A percentile compares a stretch with the other conserved stretches of the same genome.
Conservation (phyloP, 345 rosid genomes). For the Isatis tinctoria region DNA sequence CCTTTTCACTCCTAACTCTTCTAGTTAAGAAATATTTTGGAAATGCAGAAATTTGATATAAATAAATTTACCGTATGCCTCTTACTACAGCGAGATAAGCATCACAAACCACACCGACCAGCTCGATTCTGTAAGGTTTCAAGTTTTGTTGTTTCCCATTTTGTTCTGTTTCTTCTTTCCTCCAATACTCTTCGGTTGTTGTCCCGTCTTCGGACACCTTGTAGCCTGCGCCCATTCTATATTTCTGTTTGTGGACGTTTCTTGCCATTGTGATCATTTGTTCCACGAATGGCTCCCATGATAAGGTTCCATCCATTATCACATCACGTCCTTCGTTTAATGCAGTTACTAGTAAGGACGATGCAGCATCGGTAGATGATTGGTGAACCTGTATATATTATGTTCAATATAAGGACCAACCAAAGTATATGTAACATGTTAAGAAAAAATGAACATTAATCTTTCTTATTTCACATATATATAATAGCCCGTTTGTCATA, state of each 20-base stretch:
- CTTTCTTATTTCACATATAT: background rate
- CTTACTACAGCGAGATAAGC: slow-evolving; percentile 83
- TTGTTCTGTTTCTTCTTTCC: slow-evolving; percentile 37
- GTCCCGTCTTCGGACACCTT: slow-evolving; percentile 59
- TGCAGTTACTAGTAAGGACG: slow-evolving; percentile 83
- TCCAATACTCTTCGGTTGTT: slow-evolving; percentile 74
- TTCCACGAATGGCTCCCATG: slow-evolving; percentile 90
- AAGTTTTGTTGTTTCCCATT: slow-evolving; percentile 25
- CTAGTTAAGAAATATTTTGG: background rate
- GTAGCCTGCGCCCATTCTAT: slow-evolving; percentile 85
- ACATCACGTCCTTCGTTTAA: slow-evolving; percentile 96
- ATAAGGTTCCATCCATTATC: slow-evolving; percentile 88
- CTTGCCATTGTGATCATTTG: slow-evolving; percentile 84
- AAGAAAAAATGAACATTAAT: background rate
- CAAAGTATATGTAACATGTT: background rate
- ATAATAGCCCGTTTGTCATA: background rate
- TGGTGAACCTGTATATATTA: slow-evolving; percentile 62
- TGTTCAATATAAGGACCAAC: background rate
- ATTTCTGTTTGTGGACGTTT: slow-evolving; percentile 63
- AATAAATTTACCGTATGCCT: slow-evolving; percentile 95
- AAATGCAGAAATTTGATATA: no score
- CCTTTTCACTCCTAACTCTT: background rate
- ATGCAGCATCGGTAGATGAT: slow-evolving; percentile 85
- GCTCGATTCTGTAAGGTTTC: slow-evolving; percentile 75
- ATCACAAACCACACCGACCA: slow-evolving; percentile 89